Base-by-base conservation (phyloP, 148 eudicot species). In the Amaranthus palmeri region DNA sequence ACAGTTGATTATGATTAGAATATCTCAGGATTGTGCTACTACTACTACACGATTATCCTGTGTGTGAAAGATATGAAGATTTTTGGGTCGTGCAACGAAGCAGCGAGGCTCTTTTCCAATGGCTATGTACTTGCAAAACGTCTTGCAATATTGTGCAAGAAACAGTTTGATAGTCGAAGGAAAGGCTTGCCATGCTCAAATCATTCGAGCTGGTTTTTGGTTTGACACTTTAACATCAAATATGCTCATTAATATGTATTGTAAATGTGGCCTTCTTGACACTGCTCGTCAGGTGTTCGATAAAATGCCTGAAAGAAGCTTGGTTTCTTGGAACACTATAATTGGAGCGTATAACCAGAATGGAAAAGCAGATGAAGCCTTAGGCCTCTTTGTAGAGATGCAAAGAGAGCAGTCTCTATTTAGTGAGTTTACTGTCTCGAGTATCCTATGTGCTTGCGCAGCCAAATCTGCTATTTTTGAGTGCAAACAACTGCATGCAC, bases 361-460 rank as follows among this genome's bases (percentile, higher is more conserved):
- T 42, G 80, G 88, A 47, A 54, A 70, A 54, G 82, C 78, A 43
- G 82, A 81, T 57, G 80, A 68, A 57, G 91, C 85, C 6, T 75
- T 91, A 42, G 9, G 67, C 64, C 88, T 92, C 11, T 90, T 90
- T 57, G 73, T 83, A 57, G 56, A 76, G 50, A 86, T 92, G 98
- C 88, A 79, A 68, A 85, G 89, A 50, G 88, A 83, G 56, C 77
- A 77, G 9, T 58, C 74, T 14, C 47, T 72, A 48, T 70, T 86
- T 42, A 86, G 83, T 44, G 93, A 87, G 73, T 92, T 92, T 72
- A 87, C 96, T 0, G 56, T 92, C 40, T 86, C 96, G 9, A 78
- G 90, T 13, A 90, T 92, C 3, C 82, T 92, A 6, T 90, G 98
- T 64, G 98, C 98, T 42, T 90, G 98, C 74, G 96, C 96, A 25